Evolutionary conservation across 148 eudicot genomes (phyloP).

Genomic region (Rhododendron williamsianum): DNA sequence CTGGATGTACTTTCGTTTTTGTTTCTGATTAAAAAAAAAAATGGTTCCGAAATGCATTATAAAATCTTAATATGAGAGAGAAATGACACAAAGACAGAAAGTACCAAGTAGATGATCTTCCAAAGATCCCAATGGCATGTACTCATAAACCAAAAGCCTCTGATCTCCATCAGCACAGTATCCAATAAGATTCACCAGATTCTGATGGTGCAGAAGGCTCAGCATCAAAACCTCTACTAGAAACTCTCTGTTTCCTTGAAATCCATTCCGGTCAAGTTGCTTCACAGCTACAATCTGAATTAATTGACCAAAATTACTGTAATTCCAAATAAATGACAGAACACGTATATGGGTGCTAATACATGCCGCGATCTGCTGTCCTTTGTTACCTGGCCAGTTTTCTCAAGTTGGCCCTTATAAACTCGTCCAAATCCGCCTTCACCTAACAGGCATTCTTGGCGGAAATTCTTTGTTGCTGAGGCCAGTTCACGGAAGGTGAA

Average conservation of each 20-base stretch:
- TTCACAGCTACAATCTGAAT: slow-evolving; percentile 54
- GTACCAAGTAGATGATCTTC: slow-evolving; percentile 64
- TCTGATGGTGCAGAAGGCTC: slow-evolving; percentile 59
- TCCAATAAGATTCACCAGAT: slow-evolving; percentile 63
- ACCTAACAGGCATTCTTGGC: slow-evolving; percentile 53
- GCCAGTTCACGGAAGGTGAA: slow-evolving; percentile 70
- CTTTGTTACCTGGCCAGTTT: slow-evolving; percentile 40
- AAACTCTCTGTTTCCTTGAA: slow-evolving; percentile 71
- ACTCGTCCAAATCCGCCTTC: slow-evolving; percentile 79
- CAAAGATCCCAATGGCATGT: slow-evolving; percentile 50
- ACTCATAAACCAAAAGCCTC: slow-evolving; percentile 67
- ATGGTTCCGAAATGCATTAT: background rate
- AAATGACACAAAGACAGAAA: background rate
- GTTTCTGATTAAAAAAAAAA: background rate
- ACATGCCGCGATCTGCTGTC: background rate
- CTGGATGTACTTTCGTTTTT: background rate
- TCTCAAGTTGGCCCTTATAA: slow-evolving; percentile 49
- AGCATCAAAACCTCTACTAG: slow-evolving; percentile 70
- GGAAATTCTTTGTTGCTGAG: slow-evolving; percentile 66
- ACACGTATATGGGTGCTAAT: background rate
- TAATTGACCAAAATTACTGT: slow-evolving; percentile 3
- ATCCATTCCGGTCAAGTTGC: slow-evolving; percentile 61
- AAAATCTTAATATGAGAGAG: background rate
- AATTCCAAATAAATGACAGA: background rate
- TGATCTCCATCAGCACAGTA: slow-evolving; percentile 71